A percentile compares a stretch with the other conserved stretches of the same genome.
Evolutionary conservation across 306 rosid genomes (phyloP).

Genomic region (Rosa multiflora): DNA sequence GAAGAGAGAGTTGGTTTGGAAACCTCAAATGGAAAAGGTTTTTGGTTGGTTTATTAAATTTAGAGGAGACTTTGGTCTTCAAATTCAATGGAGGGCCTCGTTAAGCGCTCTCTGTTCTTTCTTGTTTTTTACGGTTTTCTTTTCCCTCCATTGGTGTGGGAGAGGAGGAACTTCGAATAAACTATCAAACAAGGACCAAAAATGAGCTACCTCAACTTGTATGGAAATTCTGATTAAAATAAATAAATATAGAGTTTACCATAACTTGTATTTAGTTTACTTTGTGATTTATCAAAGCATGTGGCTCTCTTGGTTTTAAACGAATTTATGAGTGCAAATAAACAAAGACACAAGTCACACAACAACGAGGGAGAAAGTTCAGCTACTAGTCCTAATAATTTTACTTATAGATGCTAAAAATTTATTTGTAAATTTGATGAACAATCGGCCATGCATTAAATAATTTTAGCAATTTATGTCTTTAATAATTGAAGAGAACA

Average conservation of each 20-base stretch:
- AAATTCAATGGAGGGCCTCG: slow-evolving; percentile 20
- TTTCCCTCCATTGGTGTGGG: slow-evolving; percentile 16
- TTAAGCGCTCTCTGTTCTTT: slow-evolving; percentile 15
- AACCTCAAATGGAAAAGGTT: not conserved
- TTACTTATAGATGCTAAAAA: too few relatives aligned
- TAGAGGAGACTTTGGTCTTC: slow-evolving; percentile 5
- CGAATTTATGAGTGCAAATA: not conserved
- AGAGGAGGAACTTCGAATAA: not conserved
- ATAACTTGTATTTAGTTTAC: not conserved
- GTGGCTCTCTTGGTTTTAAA: not conserved
- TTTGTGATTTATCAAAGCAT: not conserved
- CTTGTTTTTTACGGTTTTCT: slow-evolving; percentile 1
- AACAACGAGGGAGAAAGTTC: too few relatives aligned
- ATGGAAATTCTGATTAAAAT: not conserved
- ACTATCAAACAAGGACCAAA: not conserved
- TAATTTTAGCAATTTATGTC: not conserved
- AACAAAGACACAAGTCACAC: not conserved
- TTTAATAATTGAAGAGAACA: not conserved
- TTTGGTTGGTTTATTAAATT: slow-evolving; percentile 21
- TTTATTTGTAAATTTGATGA: not conserved
- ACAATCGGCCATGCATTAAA: not conserved
- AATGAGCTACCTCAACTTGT: not conserved
- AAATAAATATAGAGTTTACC: not conserved
- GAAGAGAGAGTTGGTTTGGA: not conserved
- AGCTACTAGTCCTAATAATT: not conserved